Evolutionary conservation across 768 basidiomycete genomes (phyloP), one percentile per base, ranked within the genome.

Genomic region (Mycena maculata): DNA sequence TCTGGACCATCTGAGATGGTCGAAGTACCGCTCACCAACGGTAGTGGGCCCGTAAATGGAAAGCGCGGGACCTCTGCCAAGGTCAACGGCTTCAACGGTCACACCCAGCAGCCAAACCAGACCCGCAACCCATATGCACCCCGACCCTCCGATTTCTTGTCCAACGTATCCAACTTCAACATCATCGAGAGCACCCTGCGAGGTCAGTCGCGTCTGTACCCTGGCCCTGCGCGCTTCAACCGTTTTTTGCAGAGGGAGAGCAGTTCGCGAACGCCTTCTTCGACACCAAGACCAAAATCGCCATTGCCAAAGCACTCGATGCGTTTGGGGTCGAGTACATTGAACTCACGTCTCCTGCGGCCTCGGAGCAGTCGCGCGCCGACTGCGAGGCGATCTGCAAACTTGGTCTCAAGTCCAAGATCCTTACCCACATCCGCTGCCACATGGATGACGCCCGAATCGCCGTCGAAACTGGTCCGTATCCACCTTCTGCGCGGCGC

Each of bases 231-330:
- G 25, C 18, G 23, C 39, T 49, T 45, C 66, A 22, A 75, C 28
- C 31, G 59, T 16, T 42, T 44, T 67, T 45, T 55, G 41, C 73
- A 97, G 96, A 98, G 92, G 96, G 96, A 63, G 96, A 98, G 79
- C 96, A 99, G 79, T 99, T 99, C 75, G 98, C 98, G 69, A 99
- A 99, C 77, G 97, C 98, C 59, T 99, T 99, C 87, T 99, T 99
- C 78, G 97, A 98, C 77, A 96, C 95, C 77, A 95, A 96, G 85
- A 99, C 96, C 82, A 99, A 99, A 88, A 98, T 98, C 77, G 96
- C 96, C 77, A 99, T 99, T 73, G 98, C 98, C 71, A 95, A 91
- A 84, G 96, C 96, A 16, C 90, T 99, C 63, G 96, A 98, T 85
- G 96, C 96, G 54, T 99, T 99, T 76, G 98, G 98, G 75, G 98